Evolutionary conservation across 257 asterid species (phyloP), one percentile per base, ranked within the genome.

Genomic region (Leonotis leonurus): DNA sequence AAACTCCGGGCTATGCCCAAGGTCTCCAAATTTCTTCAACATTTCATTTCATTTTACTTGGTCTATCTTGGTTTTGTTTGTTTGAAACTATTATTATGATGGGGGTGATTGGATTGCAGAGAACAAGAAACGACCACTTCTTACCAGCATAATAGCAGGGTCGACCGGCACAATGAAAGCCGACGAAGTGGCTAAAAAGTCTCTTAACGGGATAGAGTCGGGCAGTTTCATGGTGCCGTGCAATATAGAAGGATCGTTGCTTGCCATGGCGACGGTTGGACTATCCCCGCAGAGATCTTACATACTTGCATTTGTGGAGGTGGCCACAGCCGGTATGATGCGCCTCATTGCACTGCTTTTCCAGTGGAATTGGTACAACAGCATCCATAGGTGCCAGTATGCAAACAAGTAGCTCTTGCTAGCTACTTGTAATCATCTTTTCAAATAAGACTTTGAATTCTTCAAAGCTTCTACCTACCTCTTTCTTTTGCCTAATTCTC

Each of bases 1-100:
- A 92, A 52, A 92, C 99, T 43, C 99, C 97, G 39, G 99, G 97
- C 22, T 76, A 83, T 37, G 91, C 70, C 0, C 91, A 89, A 92
- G 97, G 99, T 79, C 17, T 8, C n/a, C n/a, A n/a, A n/a, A 27
- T 5, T 12, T 39, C 45, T 6, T 27, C 33, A 27, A 2, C 33
- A n/a, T 27, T 6, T 27, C 33, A 6, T 27, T 6, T 27, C 33
- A 27, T 27, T 2, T 6, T 27, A 27, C 5, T 27, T 27, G 6
- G 6, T 27, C 6, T 27, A 27, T 27, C 33, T 29, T n/a, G 35
- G 35, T 30, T 30, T 8, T 8, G 35, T 2, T 30, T 30, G 45
- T 12, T 39, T n/a, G 20, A 5, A 1, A 5, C n/a, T 41, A 41
- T 0, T 5, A n/a, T 14, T 5, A 5, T 41, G 21, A n/a, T n/a